Conservation (phyloP, 768 basidiomycete species). For the Clavaria fumosa region DNA sequence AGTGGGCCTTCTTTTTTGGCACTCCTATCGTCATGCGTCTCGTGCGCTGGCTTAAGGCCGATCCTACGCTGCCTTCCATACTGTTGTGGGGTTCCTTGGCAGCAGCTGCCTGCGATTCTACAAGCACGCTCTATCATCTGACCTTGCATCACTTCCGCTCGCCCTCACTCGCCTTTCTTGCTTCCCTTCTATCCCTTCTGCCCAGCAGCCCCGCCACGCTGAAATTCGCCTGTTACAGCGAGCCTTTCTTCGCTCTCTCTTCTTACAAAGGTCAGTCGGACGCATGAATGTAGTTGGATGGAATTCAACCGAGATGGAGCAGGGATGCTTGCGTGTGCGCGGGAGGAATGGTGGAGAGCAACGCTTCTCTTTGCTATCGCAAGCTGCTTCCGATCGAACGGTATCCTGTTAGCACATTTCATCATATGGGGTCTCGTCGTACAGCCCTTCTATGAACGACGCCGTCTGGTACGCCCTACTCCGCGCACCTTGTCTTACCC, state of each 20-base stretch:
- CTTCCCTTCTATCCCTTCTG: slow-evolving; percentile 55
- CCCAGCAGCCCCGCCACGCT: slow-evolving; percentile 69
- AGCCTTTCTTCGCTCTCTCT: slow-evolving; percentile 74
- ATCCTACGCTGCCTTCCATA: slow-evolving; percentile 9
- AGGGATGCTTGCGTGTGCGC: slow-evolving; percentile 49
- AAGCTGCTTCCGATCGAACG: slow-evolving; percentile 60
- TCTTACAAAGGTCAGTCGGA: slow-evolving; percentile 49
- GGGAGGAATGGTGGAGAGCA: slow-evolving; percentile 36
- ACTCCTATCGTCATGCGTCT: slow-evolving; percentile 42
- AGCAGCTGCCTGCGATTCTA: slow-evolving; percentile 25
- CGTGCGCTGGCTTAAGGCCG: slow-evolving; percentile 13
- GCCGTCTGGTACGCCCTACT: slow-evolving; percentile 19
- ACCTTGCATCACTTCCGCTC: slow-evolving; percentile 42
- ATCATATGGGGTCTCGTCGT: slow-evolving; percentile 58
- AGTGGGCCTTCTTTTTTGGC: slow-evolving; percentile 81
- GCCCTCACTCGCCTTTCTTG: slow-evolving; percentile 41
- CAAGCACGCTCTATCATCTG: slow-evolving; percentile 38
- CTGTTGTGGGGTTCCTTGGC: slow-evolving; percentile 15
- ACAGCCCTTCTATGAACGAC: slow-evolving; percentile 29
- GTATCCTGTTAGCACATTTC: slow-evolving; percentile 61
- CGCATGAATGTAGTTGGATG: slow-evolving; percentile 3
- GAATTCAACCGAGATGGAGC: neutral
- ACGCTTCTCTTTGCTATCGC: slow-evolving; percentile 50
- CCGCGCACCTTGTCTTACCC: slow-evolving; percentile 3
- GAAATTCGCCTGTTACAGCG: slow-evolving; percentile 59